phyloP scores from a whole-genome alignment of 805 yeast genomes.

The Kodamaea sagamina region DNA sequence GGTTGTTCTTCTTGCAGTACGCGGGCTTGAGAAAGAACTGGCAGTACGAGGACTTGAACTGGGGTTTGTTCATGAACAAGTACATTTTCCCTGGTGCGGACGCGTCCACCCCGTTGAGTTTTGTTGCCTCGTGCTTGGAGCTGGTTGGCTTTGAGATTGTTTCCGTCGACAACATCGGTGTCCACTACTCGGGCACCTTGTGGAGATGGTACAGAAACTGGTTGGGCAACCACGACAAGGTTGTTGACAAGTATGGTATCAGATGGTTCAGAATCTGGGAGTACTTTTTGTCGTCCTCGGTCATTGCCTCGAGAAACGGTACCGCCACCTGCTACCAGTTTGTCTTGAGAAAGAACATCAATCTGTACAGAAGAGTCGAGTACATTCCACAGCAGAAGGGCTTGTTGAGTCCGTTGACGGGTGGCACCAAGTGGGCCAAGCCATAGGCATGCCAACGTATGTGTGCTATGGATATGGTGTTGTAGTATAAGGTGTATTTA shows the following conservation, averaged over 20 bases:
- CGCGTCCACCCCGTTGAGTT: slow-evolving; percentile 90
- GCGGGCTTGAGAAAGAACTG: slow-evolving; percentile 89
- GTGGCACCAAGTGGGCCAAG: slow-evolving; percentile 56
- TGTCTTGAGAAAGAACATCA: slow-evolving; percentile 85
- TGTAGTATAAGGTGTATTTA: not conserved
- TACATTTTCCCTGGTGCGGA: slow-evolving; percentile 97
- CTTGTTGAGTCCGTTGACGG: slow-evolving; percentile 56
- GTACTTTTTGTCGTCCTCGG: slow-evolving; percentile 79
- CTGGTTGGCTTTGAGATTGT: slow-evolving; percentile 85
- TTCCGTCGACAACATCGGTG: slow-evolving; percentile 84
- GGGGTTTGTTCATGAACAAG: slow-evolving; percentile 97
- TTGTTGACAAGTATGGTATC: slow-evolving; percentile 75
- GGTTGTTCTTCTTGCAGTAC: slow-evolving; percentile 81
- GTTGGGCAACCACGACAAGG: slow-evolving; percentile 79
- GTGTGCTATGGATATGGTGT: no score
- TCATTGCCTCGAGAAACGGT: slow-evolving; percentile 89
- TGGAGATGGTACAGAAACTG: slow-evolving; percentile 97
- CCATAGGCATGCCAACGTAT: no score
- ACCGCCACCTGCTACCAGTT: slow-evolving; percentile 91
- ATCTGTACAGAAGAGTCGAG: slow-evolving; percentile 79
- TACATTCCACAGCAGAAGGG: slow-evolving; percentile 80
- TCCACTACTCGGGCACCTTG: slow-evolving; percentile 85
- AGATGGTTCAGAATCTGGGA: slow-evolving; percentile 96
- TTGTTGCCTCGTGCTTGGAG: slow-evolving; percentile 75
- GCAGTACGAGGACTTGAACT: slow-evolving; percentile 91